These are phyloP conservation scores for Neurospora sp. DNA, from an alignment of 495 filamentous ascomycete species.

Conservation along the genomic window DNA sequence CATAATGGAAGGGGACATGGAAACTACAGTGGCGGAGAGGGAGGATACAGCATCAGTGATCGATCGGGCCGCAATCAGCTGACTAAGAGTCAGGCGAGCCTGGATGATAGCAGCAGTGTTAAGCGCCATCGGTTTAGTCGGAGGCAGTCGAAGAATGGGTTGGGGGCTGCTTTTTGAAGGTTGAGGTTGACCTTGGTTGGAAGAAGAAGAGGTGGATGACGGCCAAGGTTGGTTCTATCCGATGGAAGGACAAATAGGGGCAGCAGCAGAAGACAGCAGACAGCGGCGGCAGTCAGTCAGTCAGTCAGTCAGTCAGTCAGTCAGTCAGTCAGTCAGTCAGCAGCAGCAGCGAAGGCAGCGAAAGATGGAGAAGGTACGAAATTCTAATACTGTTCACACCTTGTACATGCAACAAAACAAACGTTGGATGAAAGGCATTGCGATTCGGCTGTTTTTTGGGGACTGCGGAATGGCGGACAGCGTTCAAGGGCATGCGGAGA, in stretches of 20 bases:
- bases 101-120: constrained; percentile 42
- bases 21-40: background rate
- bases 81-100: constrained; percentile 44
- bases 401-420: background rate
- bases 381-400: background rate
- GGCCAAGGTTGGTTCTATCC: background rate
- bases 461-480: background rate
- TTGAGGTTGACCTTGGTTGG: background rate
- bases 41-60: constrained; percentile 33
- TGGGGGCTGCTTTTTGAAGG: constrained; percentile 47
- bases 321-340: no score
- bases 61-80: constrained; percentile 40
- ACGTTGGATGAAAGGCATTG: background rate
- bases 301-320: no score
- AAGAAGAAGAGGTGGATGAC: background rate
- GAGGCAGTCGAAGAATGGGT: constrained; percentile 79
- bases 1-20: background rate
- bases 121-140: constrained; percentile 76
- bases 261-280: no score
- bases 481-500: background rate
- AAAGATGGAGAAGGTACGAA: background rate
- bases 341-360: background rate
- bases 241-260: no score
- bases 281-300: no score
- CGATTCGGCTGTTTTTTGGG: background rate